Evolutionary conservation across 2,329 filamentous ascomycete genomes (phyloP).

Genomic region (Hypoxylon sp.): DNA sequence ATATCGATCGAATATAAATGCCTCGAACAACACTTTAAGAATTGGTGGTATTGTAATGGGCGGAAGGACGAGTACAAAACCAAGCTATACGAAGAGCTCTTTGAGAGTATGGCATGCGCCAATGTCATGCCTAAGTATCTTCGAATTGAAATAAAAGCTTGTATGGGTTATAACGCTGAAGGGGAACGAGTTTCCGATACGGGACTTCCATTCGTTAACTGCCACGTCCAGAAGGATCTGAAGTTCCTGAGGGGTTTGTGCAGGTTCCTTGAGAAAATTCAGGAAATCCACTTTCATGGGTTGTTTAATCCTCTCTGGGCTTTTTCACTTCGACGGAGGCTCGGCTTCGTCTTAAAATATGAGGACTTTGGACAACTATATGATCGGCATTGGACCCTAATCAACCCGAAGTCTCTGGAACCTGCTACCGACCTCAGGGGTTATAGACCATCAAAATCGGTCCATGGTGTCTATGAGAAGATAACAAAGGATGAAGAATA

Average conservation of each 20-base stretch:
- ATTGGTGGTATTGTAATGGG: too few species aligned
- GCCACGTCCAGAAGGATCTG: neutral
- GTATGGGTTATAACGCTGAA: neutral
- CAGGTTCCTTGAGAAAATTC: neutral
- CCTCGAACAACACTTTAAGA: too few species aligned
- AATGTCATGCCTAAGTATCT: neutral
- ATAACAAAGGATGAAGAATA: neutral
- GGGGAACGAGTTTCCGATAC: too few species aligned
- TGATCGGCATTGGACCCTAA: neutral
- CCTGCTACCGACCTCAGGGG: neutral
- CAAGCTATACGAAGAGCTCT: neutral
- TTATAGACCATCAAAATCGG: neutral
- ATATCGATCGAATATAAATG: neutral
- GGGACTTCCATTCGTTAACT: neutral
- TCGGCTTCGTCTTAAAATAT: conserved; percentile 8
- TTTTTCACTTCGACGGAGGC: conserved; percentile 5
- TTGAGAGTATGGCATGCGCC: neutral
- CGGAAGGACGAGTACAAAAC: neutral
- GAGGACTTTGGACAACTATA: neutral
- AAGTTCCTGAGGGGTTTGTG: neutral
- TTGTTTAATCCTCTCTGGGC: conserved; percentile 11
- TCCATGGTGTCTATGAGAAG: neutral
- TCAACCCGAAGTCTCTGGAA: conserved; percentile 13
- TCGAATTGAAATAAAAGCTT: neutral
- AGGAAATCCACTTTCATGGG: neutral